Evolutionary conservation across 2,329 filamentous ascomycete species (phyloP).

Genomic region (Aspergillus sp.): DNA sequence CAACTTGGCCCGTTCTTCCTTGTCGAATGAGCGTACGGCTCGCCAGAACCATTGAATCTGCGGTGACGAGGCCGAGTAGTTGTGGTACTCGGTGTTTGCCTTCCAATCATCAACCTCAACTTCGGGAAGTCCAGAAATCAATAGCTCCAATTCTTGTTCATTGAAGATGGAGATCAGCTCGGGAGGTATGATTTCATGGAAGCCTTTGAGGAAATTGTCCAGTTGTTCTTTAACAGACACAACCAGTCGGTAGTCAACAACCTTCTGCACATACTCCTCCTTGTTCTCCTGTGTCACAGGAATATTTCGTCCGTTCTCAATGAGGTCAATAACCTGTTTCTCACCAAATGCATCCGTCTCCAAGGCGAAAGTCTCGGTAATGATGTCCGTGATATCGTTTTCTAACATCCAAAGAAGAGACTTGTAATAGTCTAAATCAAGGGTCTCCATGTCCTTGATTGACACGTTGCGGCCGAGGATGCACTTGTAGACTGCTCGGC

Average conservation of each 20-base stretch:
- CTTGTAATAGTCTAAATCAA: slow-evolving; percentile 98
- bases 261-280: slow-evolving; percentile 90
- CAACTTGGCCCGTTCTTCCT: slow-evolving; percentile 95
- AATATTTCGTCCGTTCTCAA: slow-evolving; percentile 84
- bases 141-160: slow-evolving; percentile 92
- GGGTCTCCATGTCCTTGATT: slow-evolving; percentile 98
- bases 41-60: slow-evolving; percentile 99
- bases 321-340: slow-evolving; percentile 80
- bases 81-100: slow-evolving; percentile 97
- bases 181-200: slow-evolving; percentile 96
- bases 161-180: slow-evolving; percentile 97
- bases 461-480: slow-evolving; percentile 94
- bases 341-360: slow-evolving; percentile 94
- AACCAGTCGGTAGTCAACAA: slow-evolving; percentile 90
- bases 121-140: slow-evolving; percentile 95
- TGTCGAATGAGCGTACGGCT: slow-evolving; percentile 93
- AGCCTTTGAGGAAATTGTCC: slow-evolving; percentile 86
- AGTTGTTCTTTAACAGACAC: slow-evolving; percentile 93
- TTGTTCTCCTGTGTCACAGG: slow-evolving; percentile 97
- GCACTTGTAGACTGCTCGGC: slow-evolving; percentile 95
- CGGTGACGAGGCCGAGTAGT: slow-evolving; percentile 88
- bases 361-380: slow-evolving; percentile 92
- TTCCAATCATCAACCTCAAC: slow-evolving; percentile 99
- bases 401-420: slow-evolving; percentile 97
- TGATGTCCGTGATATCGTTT: slow-evolving; percentile 97